Evolutionary conservation across 2,329 filamentous ascomycete species (phyloP).

Genomic region (Phoma sp.): DNA sequence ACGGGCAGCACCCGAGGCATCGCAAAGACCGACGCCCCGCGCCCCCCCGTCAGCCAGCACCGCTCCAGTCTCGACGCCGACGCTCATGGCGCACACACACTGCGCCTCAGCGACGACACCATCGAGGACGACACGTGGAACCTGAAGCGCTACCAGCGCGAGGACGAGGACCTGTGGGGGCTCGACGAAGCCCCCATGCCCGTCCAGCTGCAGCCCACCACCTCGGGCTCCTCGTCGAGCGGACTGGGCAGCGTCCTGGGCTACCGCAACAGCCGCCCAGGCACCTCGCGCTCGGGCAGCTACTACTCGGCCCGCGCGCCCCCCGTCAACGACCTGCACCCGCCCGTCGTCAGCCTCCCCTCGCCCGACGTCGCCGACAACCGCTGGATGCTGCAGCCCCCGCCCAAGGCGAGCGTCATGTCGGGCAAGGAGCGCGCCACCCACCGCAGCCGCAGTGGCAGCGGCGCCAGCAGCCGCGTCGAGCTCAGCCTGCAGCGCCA

Average conservation of each 20-base stretch:
- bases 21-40: slow-evolving; percentile 63
- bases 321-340: slow-evolving; percentile 84
- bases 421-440: slow-evolving; percentile 76
- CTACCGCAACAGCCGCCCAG: slow-evolving; percentile 31
- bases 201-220: slow-evolving; percentile 32
- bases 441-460: slow-evolving; percentile 64
- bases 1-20: slow-evolving; percentile 61
- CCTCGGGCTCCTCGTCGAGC: slow-evolving; percentile 41
- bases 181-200: slow-evolving; percentile 55
- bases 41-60: slow-evolving; percentile 54
- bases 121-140: slow-evolving; percentile 69
- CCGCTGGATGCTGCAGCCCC: slow-evolving; percentile 91
- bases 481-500: slow-evolving; percentile 48
- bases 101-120: slow-evolving; percentile 44
- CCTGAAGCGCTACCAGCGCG: slow-evolving; percentile 78
- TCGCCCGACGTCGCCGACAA: slow-evolving; percentile 73
- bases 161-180: slow-evolving; percentile 89
- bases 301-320: slow-evolving; percentile 59
- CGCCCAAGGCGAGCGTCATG: slow-evolving; percentile 90
- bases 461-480: slow-evolving; percentile 49
- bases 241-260: slow-evolving; percentile 34
- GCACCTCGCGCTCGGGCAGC: slow-evolving; percentile 41
- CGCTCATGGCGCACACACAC: slow-evolving; percentile 28
- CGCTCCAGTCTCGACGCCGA: slow-evolving; percentile 46
- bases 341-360: slow-evolving; percentile 80